Base-by-base conservation (phyloP, 2,329 filamentous ascomycete species). In the Colletotrichum kahawae region DNA sequence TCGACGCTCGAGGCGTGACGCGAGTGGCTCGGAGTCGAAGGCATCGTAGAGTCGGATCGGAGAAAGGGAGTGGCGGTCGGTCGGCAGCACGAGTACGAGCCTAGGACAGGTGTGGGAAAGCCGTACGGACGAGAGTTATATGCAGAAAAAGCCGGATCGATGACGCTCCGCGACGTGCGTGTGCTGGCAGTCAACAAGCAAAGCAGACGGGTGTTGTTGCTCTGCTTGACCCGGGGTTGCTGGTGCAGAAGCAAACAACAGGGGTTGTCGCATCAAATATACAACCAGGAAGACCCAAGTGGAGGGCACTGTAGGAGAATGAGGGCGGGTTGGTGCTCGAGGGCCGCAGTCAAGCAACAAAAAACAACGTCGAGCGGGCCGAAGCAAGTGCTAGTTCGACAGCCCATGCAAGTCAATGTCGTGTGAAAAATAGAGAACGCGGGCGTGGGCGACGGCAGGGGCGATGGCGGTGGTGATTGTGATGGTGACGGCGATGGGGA, bases 1-100 rank as follows among this genome's bases (percentile, higher is more conserved):
- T 92, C 90, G 79, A 90, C 85, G 75, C 84, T 84, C 34, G 91
- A 93, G 59, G 89, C 87, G 69, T 90, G 87, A 78, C 91, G 88
- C 77, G 91, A 92, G 80, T 92, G 91, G 78, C 85, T 86, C 70
- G 91, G 91, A 43, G 91, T 92, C 64, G 85, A 80, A 65, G 85
- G 81, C 86, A 89, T 90, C 54, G 65, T 80, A 36, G 43, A 27
- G 27, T 51, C 56, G 38, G 59, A 21, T 33, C 29, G 57, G 34
- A 68, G 65, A 36, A 33, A 63, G 24, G 36, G 62, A 36, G 12
- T 27, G 18, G 66, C 60, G n/a, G 29, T 51, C 33, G 51, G 56
- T 67, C 33, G 60, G 54, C 9, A 34, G 62, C 29, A 62, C 13
- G 16, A 34, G 62, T 34, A 62, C 13, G 16, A 33, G n/a, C 34